Evolutionary conservation across 2,329 filamentous ascomycete genomes (phyloP).

Genomic region (Aspergillus brasiliensis): DNA sequence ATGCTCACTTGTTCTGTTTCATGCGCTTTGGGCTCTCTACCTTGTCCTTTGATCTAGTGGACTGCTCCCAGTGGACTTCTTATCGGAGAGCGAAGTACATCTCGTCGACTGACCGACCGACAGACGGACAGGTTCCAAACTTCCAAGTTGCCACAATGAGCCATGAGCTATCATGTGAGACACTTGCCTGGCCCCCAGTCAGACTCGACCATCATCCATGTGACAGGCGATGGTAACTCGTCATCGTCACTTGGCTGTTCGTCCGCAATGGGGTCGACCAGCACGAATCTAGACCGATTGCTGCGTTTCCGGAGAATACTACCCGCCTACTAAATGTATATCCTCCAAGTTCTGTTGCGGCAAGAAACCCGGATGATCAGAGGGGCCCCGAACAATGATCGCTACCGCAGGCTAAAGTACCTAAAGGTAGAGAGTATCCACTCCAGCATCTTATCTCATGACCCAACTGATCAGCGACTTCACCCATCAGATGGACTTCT

Average conservation of each 20-base stretch:
- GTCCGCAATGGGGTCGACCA: neutral
- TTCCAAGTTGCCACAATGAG: constrained; percentile 8
- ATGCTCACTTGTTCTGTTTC: neutral
- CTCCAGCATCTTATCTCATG: constrained; percentile 7
- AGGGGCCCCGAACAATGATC: neutral
- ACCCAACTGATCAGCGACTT: constrained; percentile 6
- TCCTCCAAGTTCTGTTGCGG: neutral
- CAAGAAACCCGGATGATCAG: neutral
- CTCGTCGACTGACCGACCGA: neutral
- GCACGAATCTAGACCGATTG: neutral
- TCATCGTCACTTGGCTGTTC: neutral
- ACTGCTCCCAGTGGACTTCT: neutral
- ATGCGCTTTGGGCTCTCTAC: neutral
- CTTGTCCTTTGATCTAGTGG: neutral
- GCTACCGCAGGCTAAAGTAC: neutral
- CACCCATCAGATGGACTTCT: neutral
- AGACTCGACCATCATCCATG: constrained; percentile 12
- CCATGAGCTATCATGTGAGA: constrained; percentile 16
- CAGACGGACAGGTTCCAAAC: constrained; percentile 1
- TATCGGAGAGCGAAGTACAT: neutral
- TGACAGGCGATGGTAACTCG: constrained; percentile 8
- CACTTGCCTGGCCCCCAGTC: neutral
- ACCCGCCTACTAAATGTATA: neutral
- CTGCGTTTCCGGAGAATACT: neutral
- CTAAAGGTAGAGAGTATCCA: neutral